Evolutionary conservation across 192 early-diverging fungal genomes (phyloP).

Genomic region (Mortierella claussenii): DNA sequence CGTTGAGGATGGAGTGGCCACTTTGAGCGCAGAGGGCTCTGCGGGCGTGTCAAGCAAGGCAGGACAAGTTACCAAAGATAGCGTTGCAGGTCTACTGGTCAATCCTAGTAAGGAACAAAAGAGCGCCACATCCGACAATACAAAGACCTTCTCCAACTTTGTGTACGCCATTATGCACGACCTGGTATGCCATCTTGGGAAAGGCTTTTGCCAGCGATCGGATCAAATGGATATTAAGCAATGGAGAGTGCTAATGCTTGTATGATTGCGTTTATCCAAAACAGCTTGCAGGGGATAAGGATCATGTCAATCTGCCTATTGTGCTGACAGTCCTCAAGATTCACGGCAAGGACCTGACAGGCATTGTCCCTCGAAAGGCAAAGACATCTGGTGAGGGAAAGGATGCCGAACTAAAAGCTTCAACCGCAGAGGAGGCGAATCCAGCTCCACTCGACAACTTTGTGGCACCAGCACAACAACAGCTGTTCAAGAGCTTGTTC

Average conservation of each 20-base stretch:
- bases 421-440: slow-evolving; percentile 15
- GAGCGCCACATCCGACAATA: slow-evolving; percentile 14
- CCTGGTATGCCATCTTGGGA: slow-evolving; percentile 50
- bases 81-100: slow-evolving; percentile 58
- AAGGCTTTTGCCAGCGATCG: too few relatives aligned
- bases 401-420: slow-evolving; percentile 24
- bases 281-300: slow-evolving; percentile 59
- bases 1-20: slow-evolving; percentile 68
- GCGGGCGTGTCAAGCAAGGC: slow-evolving; percentile 39
- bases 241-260: too few relatives aligned
- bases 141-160: slow-evolving; percentile 58
- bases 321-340: slow-evolving; percentile 64
- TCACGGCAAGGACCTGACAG: slow-evolving; percentile 63
- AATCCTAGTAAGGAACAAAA: slow-evolving; percentile 26
- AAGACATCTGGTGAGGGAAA: slow-evolving; percentile 33
- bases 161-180: slow-evolving; percentile 62
- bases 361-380: slow-evolving; percentile 57
- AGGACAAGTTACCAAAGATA: slow-evolving; percentile 59
- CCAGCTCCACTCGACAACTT: slow-evolving; percentile 22
- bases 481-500: slow-evolving; percentile 60
- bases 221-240: too few relatives aligned
- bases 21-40: slow-evolving; percentile 52
- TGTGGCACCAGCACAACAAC: slow-evolving; percentile 51
- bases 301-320: slow-evolving; percentile 66
- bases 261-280: too few relatives aligned